These are phyloP conservation scores for Dactylonectria macrodidyma DNA, from an alignment of 2,329 filamentous ascomycete species.

Conservation along the genomic window DNA sequence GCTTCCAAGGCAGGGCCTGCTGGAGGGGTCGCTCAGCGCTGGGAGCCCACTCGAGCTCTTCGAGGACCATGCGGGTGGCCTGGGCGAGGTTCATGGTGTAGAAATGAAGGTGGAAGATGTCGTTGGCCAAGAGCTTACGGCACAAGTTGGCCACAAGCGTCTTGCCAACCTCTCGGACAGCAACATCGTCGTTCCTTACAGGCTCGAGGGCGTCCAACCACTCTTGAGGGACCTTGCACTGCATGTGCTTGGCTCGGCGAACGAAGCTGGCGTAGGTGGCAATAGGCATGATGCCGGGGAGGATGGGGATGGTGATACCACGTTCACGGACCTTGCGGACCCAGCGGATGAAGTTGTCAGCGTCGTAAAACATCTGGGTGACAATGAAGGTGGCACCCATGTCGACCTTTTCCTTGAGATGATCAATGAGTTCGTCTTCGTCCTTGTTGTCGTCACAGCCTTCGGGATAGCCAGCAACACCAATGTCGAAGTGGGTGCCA, in stretches of 20 bases:
- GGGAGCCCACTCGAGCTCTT: slow-evolving; percentile 88
- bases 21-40: slow-evolving; percentile 83
- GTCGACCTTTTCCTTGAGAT: slow-evolving; percentile 97
- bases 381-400: slow-evolving; percentile 94
- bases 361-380: slow-evolving; percentile 99
- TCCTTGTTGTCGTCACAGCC: slow-evolving; percentile 94
- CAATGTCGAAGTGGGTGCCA: slow-evolving; percentile 88
- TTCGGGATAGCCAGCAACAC: slow-evolving; percentile 96
- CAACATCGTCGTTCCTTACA: slow-evolving; percentile 96
- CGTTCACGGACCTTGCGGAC: slow-evolving; percentile 86
- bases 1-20: slow-evolving; percentile 95
- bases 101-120: slow-evolving; percentile 93
- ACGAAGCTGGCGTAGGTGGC: slow-evolving; percentile 95
- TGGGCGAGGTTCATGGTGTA: slow-evolving; percentile 99
- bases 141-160: slow-evolving; percentile 92
- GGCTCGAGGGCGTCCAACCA: slow-evolving; percentile 90
- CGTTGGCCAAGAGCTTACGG: slow-evolving; percentile 84
- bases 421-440: slow-evolving; percentile 86
- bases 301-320: slow-evolving; percentile 87
- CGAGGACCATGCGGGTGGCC: slow-evolving; percentile 92
- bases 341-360: slow-evolving; percentile 94
- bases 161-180: slow-evolving; percentile 91
- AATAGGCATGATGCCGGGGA: slow-evolving; percentile 90
- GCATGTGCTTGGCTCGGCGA: slow-evolving; percentile 91
- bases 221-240: slow-evolving; percentile 83